phyloP scores from a whole-genome alignment of 495 filamentous ascomycete genomes.

The Xylaria acuta region DNA sequence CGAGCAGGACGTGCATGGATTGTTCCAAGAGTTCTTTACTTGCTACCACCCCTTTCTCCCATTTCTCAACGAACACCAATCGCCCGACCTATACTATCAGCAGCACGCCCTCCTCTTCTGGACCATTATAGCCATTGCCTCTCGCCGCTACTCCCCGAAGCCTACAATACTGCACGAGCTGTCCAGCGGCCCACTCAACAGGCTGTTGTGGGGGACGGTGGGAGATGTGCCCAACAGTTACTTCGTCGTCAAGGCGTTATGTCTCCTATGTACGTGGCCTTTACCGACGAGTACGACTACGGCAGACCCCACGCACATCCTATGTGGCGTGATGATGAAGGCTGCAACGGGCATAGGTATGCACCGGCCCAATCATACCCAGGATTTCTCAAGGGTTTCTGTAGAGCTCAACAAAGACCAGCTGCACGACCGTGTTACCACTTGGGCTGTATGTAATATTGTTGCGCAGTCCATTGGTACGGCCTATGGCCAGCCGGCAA shows the following conservation, averaged over 20 bases:
- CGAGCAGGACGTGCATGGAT: constrained; percentile 71
- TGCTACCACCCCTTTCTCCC: constrained; percentile 87
- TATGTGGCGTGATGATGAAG: constrained; percentile 91
- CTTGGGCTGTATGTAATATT: constrained; percentile 92
- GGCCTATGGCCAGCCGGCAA: constrained; percentile 87
- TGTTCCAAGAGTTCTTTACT: constrained; percentile 83
- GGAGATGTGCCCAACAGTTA: constrained; percentile 85
- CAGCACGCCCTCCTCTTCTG: constrained; percentile 82
- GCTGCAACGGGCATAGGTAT: constrained; percentile 89
- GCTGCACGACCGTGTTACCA: constrained; percentile 81
- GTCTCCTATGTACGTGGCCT: constrained; percentile 89
- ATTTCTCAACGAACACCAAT: constrained; percentile 73
- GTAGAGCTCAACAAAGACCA: constrained; percentile 86
- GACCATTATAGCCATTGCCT: constrained; percentile 82
- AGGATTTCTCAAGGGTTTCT: constrained; percentile 85
- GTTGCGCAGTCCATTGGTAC: constrained; percentile 91
- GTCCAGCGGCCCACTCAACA: constrained; percentile 68
- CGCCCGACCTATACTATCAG: constrained; percentile 77
- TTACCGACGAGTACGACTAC: constrained; percentile 86
- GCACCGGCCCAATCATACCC: constrained; percentile 85
- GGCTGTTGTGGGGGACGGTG: constrained; percentile 81
- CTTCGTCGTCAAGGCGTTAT: constrained; percentile 89
- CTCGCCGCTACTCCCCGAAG: constrained; percentile 73
- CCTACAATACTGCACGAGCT: constrained; percentile 71
- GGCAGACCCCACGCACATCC: constrained; percentile 87